Evolutionary conservation across 306 rosid genomes (phyloP), one percentile per base, ranked within the genome.

Genomic region (Medicago arabica): DNA sequence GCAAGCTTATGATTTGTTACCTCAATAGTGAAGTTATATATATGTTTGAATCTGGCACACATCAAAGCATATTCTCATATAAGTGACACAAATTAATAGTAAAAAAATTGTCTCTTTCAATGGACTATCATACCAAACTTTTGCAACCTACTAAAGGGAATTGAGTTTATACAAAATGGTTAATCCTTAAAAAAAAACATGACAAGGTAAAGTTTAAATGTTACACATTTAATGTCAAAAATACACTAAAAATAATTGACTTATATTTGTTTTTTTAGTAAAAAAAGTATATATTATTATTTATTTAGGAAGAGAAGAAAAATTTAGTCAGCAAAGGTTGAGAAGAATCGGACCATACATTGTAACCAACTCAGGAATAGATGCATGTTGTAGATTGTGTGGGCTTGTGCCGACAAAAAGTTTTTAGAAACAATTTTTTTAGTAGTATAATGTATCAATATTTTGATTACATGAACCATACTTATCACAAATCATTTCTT

Each of bases 1-100:
- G 63, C 62, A 53, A 13, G 59, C 75, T 70, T 70, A 21, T 70
- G 75, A 51, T 70, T 70, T 16, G 63, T 12, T 70, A 50, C 63
- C 47, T 51, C 62, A 51, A 70, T 31, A 6, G 75, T 70, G 75
- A 47, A 31, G 34, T 28, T 28, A 28, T 6, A 65, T 39, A 12
- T 69, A 21, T 69, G 25, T 49, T 51, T 71, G 75, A 71, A 53
- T 9, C 47, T 17, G 34, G 11, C 12, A 36, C 64, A 47, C 50
- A 53, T 11, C 50, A 23, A 18, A 71, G 49, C 18, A 71, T 71
- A 53, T 53, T 75, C 61, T 46, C 7, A 46, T 11, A 41, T 12
- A 49, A 49, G 60, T 43, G 69, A 12, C 38, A 16, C 44, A 6
- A 46, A 44, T 28, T 61, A 74, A 74, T 28, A 36, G 50, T 43